Conservation (phyloP, 208 protist genomes). For the Wallacemonas sp. region DNA sequence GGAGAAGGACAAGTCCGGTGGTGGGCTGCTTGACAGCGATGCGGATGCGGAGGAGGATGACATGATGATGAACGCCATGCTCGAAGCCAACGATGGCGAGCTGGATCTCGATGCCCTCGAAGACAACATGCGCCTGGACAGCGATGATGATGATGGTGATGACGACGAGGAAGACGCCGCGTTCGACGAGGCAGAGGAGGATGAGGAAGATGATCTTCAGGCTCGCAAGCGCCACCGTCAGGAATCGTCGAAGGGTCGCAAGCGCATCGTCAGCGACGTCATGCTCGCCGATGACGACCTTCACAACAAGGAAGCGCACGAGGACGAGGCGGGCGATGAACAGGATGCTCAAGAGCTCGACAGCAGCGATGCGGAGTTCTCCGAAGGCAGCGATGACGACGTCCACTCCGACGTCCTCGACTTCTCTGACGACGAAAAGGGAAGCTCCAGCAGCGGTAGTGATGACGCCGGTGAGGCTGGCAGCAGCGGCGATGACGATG, state of each 20-base stretch:
- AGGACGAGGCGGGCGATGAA: conserved; percentile 44
- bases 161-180: conserved; percentile 27
- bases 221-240: neutral
- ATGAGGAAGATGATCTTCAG: conserved; percentile 12
- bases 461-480: conserved; percentile 23
- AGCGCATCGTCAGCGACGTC: conserved; percentile 4
- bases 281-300: conserved; percentile 34
- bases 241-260: conserved; percentile 11
- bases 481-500: conserved; percentile 11
- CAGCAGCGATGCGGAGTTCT: conserved; percentile 27
- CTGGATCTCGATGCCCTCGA: conserved; percentile 43
- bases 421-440: conserved; percentile 15
- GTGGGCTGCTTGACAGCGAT: conserved; percentile 6
- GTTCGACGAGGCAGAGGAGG: conserved; percentile 17
- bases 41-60: conserved; percentile 22
- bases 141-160: conserved; percentile 17
- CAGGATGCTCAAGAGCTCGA: conserved; percentile 20
- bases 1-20: conserved; percentile 6
- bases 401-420: conserved; percentile 27
- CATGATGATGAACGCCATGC: conserved; percentile 37
- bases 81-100: conserved; percentile 31
- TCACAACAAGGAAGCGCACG: conserved; percentile 15
- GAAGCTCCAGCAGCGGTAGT: conserved; percentile 10
- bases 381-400: conserved; percentile 36
- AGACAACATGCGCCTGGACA: conserved; percentile 23